Base-by-base conservation (phyloP, 495 filamentous ascomycete genomes). In the Penicillium antarcticum region DNA sequence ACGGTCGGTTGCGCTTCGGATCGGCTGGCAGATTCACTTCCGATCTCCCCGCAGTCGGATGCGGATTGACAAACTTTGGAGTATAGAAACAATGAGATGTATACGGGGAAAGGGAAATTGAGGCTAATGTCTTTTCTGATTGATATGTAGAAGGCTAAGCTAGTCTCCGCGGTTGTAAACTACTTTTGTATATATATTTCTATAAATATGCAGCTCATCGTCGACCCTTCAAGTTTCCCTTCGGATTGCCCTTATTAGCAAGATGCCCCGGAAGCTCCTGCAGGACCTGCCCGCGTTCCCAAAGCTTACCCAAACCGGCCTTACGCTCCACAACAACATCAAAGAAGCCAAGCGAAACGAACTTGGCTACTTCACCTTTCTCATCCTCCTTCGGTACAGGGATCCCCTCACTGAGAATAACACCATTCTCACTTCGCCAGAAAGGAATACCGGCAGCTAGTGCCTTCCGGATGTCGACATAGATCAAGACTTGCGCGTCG, bases 391-490 rank as follows among this genome's bases (percentile, higher is more conserved):
- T 52, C 11, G 55, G 18, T 17, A 56, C 35, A 8, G 55, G 45
- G n/a, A 76, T 45, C 3, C 74, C 78, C 52, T 79, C 78, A 32
- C 73, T 79, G 6, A 81, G 63, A 42, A 81, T 70, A 2, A 92
- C 94, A 2, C 84, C 89, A 67, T 98, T 98, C 46, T 88, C 88
- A 67, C 87, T 91, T 50, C 81, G 66, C 86, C 88, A 96, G 79
- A 94, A 97, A 62, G 94, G 72, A 49, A 82, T 86, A 0, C 78
- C 81, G 13, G 81, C 81, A 14, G 71, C 70, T 36, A 90, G 59
- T 26, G 87, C 86, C 53, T 72, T 76, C 62, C 70, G 70, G 34
- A 95, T 70, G 69, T 97, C 87, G 23, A 95, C 73, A 62, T 87
- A 94, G 23, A 98, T 78, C 19, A 96, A 63, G 24, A 97, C 60